Conservation (phyloP, 768 basidiomycete genomes). For the Wakefieldia striispora region DNA sequence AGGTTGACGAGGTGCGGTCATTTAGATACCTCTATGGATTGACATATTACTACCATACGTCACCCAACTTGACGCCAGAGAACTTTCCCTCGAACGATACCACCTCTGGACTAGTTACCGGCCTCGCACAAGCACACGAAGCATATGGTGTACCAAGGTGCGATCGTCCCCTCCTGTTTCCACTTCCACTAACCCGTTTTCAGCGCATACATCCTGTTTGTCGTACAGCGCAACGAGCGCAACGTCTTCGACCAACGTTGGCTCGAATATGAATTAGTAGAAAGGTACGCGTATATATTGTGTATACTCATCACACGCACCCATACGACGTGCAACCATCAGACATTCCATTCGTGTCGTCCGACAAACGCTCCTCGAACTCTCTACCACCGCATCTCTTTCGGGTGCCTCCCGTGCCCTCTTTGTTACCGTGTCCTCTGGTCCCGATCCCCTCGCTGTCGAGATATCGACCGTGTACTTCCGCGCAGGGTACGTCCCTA, state of each 20-base stretch:
- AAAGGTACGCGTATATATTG: constrained; percentile 49
- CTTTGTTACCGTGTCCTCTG: constrained; percentile 26
- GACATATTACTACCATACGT: constrained; percentile 66
- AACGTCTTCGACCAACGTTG: constrained; percentile 94
- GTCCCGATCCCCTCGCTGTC: constrained; percentile 22
- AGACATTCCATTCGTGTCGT: constrained; percentile 76
- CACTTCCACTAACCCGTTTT: not conserved
- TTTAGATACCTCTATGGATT: constrained; percentile 62
- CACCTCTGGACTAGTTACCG: constrained; percentile 63
- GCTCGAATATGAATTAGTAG: constrained; percentile 83
- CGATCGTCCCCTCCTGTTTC: constrained; percentile 5
- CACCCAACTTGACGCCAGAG: constrained; percentile 46
- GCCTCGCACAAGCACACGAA: constrained; percentile 76
- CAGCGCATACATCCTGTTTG: constrained; percentile 71
- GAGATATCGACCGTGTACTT: constrained; percentile 92
- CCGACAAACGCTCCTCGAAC: constrained; percentile 73
- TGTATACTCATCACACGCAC: not conserved
- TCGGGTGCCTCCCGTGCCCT: constrained; percentile 44
- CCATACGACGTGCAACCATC: not conserved
- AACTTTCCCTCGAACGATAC: constrained; percentile 78
- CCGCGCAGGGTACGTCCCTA: constrained; percentile 84
- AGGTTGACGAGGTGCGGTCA: not conserved
- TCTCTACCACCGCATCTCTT: constrained; percentile 57
- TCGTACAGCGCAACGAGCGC: constrained; percentile 84
- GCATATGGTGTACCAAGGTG: constrained; percentile 64